phyloP scores from a whole-genome alignment of 805 yeast species.

The Wickerhamomyces xylosicus region DNA sequence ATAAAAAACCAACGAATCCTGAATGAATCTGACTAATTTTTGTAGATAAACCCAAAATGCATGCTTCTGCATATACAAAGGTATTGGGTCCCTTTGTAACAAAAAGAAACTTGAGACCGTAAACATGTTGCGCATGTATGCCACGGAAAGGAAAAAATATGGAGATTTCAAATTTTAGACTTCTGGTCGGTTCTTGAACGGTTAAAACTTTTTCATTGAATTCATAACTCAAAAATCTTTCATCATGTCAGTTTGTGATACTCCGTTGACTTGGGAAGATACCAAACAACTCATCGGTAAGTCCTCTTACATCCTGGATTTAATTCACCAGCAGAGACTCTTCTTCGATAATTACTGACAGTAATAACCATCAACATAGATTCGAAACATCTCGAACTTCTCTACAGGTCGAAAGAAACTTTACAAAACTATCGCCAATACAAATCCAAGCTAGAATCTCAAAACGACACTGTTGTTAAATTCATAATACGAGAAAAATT shows the following conservation, averaged over 20 bases:
- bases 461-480: slow-evolving; percentile 33
- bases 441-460: slow-evolving; percentile 27
- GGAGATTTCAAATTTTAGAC: no score
- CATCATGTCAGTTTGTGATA: slow-evolving; percentile 4
- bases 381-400: slow-evolving; percentile 5
- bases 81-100: no score
- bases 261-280: slow-evolving; percentile 10
- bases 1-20: no score
- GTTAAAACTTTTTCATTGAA: no score
- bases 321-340: background rate
- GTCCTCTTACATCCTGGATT: background rate
- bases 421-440: slow-evolving; percentile 35
- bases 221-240: no score
- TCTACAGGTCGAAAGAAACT: slow-evolving; percentile 34
- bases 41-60: no score
- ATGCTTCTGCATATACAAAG: no score
- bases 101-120: no score
- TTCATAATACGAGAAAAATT: slow-evolving; percentile 37
- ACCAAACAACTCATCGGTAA: slow-evolving; percentile 7
- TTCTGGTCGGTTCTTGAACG: no score
- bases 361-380: slow-evolving; percentile 1
- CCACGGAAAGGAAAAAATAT: no score
- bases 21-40: no score
- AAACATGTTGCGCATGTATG: no score
- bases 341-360: slow-evolving; percentile 1